These are phyloP conservation scores for Panaeolus cyanescens DNA, from an alignment of 768 basidiomycete genomes.

Conservation along the genomic window DNA sequence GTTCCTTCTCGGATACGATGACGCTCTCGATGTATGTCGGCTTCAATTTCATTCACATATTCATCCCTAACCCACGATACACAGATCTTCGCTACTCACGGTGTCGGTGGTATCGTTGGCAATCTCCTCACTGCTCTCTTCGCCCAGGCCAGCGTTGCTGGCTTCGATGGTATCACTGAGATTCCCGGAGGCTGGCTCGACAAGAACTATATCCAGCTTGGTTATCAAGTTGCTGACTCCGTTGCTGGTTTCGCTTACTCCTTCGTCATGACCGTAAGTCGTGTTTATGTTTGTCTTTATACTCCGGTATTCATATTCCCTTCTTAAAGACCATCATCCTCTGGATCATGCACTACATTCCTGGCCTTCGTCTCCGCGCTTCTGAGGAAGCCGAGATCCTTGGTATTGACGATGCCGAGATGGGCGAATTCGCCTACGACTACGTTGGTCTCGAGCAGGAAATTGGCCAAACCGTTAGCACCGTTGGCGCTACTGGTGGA, in stretches of 20 bases:
- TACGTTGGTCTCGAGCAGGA: constrained; percentile 77
- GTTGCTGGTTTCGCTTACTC: constrained; percentile 66
- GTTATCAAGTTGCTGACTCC: constrained; percentile 81
- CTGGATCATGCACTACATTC: constrained; percentile 88
- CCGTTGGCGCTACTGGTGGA: constrained; percentile 21
- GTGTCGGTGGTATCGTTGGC: constrained; percentile 76
- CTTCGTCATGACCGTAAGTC: constrained; percentile 72
- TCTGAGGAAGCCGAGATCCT: constrained; percentile 69
- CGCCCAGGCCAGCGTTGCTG: constrained; percentile 78
- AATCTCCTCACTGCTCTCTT: constrained; percentile 89
- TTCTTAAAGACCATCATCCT: constrained; percentile 68
- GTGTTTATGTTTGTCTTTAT: background rate
- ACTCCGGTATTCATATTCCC: background rate
- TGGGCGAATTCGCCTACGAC: constrained; percentile 90
- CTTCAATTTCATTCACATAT: background rate
- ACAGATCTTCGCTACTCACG: constrained; percentile 88
- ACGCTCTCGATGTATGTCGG: constrained; percentile 71
- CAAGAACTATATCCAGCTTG: constrained; percentile 80
- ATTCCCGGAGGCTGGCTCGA: constrained; percentile 90
- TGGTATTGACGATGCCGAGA: constrained; percentile 88
- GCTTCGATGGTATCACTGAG: constrained; percentile 68
- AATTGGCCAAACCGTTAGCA: constrained; percentile 39
- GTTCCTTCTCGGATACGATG: constrained; percentile 74
- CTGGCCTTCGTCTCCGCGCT: constrained; percentile 73
- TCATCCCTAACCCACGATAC: background rate